phyloP scores from a whole-genome alignment of 225 moss, liverwort and hornwort species.

The Sphagnum tenellum region DNA sequence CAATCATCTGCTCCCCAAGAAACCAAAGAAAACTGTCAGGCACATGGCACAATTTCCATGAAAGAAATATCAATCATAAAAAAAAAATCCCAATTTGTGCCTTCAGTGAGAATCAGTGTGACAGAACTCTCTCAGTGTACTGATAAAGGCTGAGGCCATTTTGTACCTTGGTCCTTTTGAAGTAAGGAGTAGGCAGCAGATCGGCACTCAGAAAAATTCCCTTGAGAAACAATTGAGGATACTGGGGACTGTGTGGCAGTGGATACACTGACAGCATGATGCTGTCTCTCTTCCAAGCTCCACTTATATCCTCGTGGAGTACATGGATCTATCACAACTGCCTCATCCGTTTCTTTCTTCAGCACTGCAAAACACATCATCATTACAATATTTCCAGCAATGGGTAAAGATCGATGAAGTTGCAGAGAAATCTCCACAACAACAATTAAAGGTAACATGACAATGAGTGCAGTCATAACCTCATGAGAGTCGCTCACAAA shows the following conservation, averaged over 20 bases:
- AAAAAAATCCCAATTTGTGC: no score
- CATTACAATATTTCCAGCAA: background rate
- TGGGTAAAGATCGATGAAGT: no score
- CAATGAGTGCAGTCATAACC: no score
- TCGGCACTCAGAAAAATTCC: slow-evolving; percentile 58
- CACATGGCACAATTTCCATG: no score
- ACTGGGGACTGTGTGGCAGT: slow-evolving; percentile 41
- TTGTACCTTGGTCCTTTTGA: slow-evolving; percentile 44
- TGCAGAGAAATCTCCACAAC: no score
- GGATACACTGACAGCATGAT: slow-evolving; percentile 30
- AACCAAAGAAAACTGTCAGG: background rate
- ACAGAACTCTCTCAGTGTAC: no score
- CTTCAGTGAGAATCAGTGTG: no score
- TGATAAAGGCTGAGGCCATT: background rate
- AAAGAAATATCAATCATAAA: no score
- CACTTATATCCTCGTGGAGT: slow-evolving; percentile 44
- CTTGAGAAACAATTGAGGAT: slow-evolving; percentile 34
- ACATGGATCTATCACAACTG: slow-evolving; percentile 38
- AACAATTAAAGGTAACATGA: no score
- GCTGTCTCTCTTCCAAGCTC: slow-evolving; percentile 37
- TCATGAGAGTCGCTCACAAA: no score
- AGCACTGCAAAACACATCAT: background rate
- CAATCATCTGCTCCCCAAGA: slow-evolving; percentile 35
- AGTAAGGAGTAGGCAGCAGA: slow-evolving; percentile 46
- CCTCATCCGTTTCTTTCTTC: slow-evolving; percentile 3